Percentiles rank a stretch among this genome's conserved stretches.
phyloP scores from a whole-genome alignment of 306 rosid genomes.

The Trichosanthes cucumerina region DNA sequence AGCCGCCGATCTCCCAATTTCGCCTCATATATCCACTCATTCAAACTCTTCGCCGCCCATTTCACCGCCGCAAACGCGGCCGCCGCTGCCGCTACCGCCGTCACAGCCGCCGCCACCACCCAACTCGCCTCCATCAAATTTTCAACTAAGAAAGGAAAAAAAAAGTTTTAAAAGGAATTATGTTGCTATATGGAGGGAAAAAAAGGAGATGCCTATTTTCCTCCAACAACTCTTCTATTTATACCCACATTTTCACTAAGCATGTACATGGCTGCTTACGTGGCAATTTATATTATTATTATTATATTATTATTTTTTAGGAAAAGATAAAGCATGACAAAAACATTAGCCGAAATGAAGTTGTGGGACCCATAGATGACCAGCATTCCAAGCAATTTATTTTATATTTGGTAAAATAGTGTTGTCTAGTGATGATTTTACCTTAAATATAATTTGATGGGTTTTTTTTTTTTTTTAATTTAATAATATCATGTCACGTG shows the following conservation, averaged over 20 bases:
- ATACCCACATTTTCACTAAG: not conserved
- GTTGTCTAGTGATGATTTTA: not conserved
- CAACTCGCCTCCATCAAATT: not conserved
- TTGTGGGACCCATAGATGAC: too few species aligned
- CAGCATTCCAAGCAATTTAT: not conserved
- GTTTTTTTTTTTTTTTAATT: not conserved
- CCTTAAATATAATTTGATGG: not conserved
- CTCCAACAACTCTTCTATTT: not conserved
- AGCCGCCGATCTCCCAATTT: constrained; percentile 6
- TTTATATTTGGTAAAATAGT: not conserved
- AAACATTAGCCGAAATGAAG: too few species aligned
- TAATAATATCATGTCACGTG: not conserved
- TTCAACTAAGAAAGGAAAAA: not conserved
- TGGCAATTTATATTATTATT: not conserved
- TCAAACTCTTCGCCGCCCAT: constrained; percentile 35
- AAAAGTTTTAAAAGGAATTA: not conserved
- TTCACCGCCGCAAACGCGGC: constrained; percentile 10
- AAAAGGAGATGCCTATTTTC: not conserved
- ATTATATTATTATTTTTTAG: too few species aligned
- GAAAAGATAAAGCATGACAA: too few species aligned
- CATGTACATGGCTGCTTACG: not conserved
- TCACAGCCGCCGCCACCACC: constrained; percentile 13
- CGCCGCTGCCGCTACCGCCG: not conserved
- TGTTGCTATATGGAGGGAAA: not conserved
- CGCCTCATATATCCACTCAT: constrained; percentile 38